These are phyloP conservation scores for Emergomyces africanus DNA, from an alignment of 2,329 filamentous ascomycete species.

Conservation along the genomic window DNA sequence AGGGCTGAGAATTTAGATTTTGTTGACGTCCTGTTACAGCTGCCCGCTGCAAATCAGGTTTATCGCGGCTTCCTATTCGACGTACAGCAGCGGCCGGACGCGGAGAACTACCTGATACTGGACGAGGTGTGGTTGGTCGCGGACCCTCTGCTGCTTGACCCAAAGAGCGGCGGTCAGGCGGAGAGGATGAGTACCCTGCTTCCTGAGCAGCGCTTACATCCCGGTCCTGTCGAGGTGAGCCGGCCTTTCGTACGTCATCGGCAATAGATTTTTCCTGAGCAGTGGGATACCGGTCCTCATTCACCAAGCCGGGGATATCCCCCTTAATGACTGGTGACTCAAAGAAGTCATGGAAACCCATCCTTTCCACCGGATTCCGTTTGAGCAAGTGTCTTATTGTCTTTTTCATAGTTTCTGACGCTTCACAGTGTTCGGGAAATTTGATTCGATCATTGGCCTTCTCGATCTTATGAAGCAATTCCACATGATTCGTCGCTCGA, in stretches of 20 bases:
- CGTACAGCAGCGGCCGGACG: slow-evolving; percentile 20
- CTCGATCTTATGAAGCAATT: slow-evolving; percentile 84
- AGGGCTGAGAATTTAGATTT: slow-evolving; percentile 22
- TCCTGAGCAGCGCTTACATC: slow-evolving; percentile 14
- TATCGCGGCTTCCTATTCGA: slow-evolving; percentile 23
- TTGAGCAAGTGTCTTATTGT: slow-evolving; percentile 73
- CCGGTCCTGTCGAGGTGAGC: slow-evolving; percentile 1
- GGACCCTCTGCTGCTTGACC: slow-evolving; percentile 13
- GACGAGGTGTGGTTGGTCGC: slow-evolving; percentile 25
- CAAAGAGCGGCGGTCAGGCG: background rate
- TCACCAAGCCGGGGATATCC: slow-evolving; percentile 67
- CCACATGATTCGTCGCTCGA: slow-evolving; percentile 84
- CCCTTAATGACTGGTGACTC: slow-evolving; percentile 53
- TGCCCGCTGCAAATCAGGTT: slow-evolving; percentile 17
- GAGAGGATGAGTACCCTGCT: slow-evolving; percentile 15
- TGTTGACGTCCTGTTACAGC: slow-evolving; percentile 22
- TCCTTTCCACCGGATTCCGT: slow-evolving; percentile 69
- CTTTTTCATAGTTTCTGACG: slow-evolving; percentile 64
- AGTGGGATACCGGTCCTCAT: slow-evolving; percentile 46
- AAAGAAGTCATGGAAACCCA: slow-evolving; percentile 82
- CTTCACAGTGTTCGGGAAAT: slow-evolving; percentile 60
- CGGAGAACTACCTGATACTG: slow-evolving; percentile 17
- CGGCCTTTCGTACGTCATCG: slow-evolving; percentile 4
- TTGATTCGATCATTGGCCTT: slow-evolving; percentile 72
- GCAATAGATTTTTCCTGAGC: slow-evolving; percentile 6